Evolutionary conservation across 169 alveolate genomes (phyloP), one percentile per base, ranked within the genome.

Genomic region (Plasmodium yoelii): DNA sequence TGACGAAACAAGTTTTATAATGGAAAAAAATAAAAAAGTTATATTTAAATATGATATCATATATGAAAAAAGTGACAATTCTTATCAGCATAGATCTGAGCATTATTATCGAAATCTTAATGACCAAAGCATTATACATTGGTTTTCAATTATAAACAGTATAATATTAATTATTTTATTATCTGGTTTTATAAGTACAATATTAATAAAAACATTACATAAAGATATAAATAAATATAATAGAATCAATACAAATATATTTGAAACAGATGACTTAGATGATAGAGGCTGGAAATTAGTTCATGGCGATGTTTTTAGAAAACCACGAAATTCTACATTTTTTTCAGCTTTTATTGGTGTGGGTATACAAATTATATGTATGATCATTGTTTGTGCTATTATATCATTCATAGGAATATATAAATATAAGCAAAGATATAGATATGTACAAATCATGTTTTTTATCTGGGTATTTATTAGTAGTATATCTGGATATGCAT

Each of bases 251-350:
- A 70, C 93, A 18, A 80, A 87, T 24, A 88, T 74, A 91, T 87
- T 70, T 69, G 95, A 87, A 64, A 94, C 93, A 3, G 97, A 95
- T 74, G 94, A 93, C n/a, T 91, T 92, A 15, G 97, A 92, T 74
- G 97, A 95, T 51, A 87, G 94, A 53, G 98, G 97, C 12, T 97
- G 99, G 99, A 97, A 97, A 87, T 93, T 96, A 75, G 95, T 95
- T 3, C 96, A 93, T 65, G 98, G 97, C 8, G 99, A 97, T 86
- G 97, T 97, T 26, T 97, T 97, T 93, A 92, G 99, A 56, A 91
- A 95, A 68, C 98, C 98, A 9, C 64, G 88, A n/a, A 93, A 95
- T 88, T 87, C 93, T 24, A 90, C 95, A 6, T 87, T 96, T 26
- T 93, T 97, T 24, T 90, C 96, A 10, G 94, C 94, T 4, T 89